Conservation (phyloP, 345 rosid species). For the Balakata baccata region DNA sequence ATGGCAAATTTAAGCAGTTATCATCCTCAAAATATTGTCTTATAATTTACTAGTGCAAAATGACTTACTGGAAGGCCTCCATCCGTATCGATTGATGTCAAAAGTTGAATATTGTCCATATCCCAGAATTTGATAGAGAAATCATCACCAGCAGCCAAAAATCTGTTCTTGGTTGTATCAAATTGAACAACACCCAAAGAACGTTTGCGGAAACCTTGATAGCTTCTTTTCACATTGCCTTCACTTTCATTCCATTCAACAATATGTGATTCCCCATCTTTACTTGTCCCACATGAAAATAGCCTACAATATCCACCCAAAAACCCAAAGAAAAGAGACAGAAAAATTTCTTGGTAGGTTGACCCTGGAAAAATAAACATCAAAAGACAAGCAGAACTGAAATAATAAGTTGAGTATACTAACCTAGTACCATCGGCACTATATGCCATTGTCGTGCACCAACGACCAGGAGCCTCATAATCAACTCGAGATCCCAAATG, state of each 20-base stretch:
- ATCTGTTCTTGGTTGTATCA: conserved; percentile 77
- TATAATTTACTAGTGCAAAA: conserved; percentile 8
- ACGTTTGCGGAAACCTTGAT: conserved; percentile 79
- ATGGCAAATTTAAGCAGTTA: conserved; percentile 28
- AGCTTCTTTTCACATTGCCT: conserved; percentile 76
- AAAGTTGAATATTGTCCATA: conserved; percentile 73
- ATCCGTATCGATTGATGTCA: conserved; percentile 80
- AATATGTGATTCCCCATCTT: conserved; percentile 74
- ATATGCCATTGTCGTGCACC: conserved; percentile 94
- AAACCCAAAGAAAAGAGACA: conserved; percentile 2
- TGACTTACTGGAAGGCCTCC: conserved; percentile 69
- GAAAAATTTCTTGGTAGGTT: not conserved
- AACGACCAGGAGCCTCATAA: conserved; percentile 90
- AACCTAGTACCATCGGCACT: conserved; percentile 92
- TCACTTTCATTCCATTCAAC: conserved; percentile 96
- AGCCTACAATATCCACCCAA: conserved; percentile 42
- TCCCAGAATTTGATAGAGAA: conserved; percentile 89
- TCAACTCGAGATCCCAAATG: conserved; percentile 85
- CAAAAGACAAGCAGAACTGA: conserved; percentile 7
- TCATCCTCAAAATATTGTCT: conserved; percentile 7
- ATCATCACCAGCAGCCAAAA: conserved; percentile 88
- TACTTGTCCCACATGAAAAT: conserved; percentile 88
- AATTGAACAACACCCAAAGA: conserved; percentile 83
- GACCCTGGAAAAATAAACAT: not conserved
- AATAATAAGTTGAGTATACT: conserved; percentile 11